Base-by-base conservation (phyloP, 768 basidiomycete genomes). In the Amanita rimosa region DNA sequence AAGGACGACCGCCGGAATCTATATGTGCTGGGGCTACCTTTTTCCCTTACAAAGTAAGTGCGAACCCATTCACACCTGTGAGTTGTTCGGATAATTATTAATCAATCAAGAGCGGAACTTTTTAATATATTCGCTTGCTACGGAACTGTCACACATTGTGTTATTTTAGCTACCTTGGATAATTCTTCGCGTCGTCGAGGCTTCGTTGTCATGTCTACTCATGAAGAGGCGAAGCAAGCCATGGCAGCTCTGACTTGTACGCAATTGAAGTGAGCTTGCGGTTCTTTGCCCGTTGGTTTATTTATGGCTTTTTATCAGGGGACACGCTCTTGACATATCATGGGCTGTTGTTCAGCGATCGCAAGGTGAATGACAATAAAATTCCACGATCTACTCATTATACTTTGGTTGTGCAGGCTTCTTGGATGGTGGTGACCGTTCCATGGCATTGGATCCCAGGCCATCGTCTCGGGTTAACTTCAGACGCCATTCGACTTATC, bases 331-430 rank as follows among this genome's bases (percentile, higher is more conserved):
- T 40, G 86, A 90, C 59, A 76, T 90, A 45, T 88, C 86, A 5
- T 90, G 86, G 86, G 87, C 86, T 14, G 86, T 90, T 19, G 86
- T 90, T 33, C 86, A 90, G 55, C 84, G 86, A 39, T 90, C 86
- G 53, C 80, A 83, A 72, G 86, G 85, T 84, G 29, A 16, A 50
- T 54, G 31, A 11, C 33, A 35, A 8, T 41, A 2, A 41, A 10
- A 4, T 9, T 34, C 33, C 43, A 13, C 16, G 8, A 22, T 43
- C 14, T 46, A 24, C 45, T 31, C 31, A 8, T 38, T 6, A 33
- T 42, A 49, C 33, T 14, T 52, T 26, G 16, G 16, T 7, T 33
- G 21, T 6, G 10, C 3, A 87, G 86, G 85, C 17, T 88, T 88
- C 57, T 68, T 89, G 51, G 86, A 90, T 58, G 85, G 86, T 16